phyloP scores from a whole-genome alignment of 345 rosid species.

The Populus nigra region DNA sequence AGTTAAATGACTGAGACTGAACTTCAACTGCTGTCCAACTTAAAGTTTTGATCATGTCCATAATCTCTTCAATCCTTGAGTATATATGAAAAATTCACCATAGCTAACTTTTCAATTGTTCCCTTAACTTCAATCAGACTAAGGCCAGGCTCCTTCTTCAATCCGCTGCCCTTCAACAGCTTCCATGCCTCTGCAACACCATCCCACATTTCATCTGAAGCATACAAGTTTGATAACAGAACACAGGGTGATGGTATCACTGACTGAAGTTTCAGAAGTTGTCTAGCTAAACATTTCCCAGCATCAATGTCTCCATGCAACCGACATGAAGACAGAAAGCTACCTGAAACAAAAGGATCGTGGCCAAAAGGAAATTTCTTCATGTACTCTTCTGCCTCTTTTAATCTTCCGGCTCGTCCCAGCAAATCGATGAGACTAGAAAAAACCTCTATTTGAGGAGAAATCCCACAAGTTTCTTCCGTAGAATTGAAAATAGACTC shows the following conservation, averaged over 20 bases:
- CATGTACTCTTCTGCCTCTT: slow-evolving; percentile 45
- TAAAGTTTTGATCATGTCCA: slow-evolving; percentile 30
- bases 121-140: slow-evolving; percentile 55
- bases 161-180: slow-evolving; percentile 51
- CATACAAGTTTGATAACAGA: slow-evolving; percentile 56
- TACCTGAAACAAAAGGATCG: slow-evolving; percentile 52
- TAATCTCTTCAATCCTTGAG: slow-evolving; percentile 42
- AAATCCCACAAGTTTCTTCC: slow-evolving; percentile 43
- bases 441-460: slow-evolving; percentile 55
- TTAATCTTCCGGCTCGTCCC: slow-evolving; percentile 64
- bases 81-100: slow-evolving; percentile 43
- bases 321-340: slow-evolving; percentile 60
- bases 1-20: background rate
- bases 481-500: slow-evolving; percentile 38
- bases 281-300: slow-evolving; percentile 46
- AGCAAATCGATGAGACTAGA: slow-evolving; percentile 60
- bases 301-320: slow-evolving; percentile 42
- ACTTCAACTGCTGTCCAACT: slow-evolving; percentile 28
- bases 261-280: slow-evolving; percentile 45
- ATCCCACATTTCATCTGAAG: slow-evolving; percentile 58
- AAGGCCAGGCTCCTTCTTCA: slow-evolving; percentile 58
- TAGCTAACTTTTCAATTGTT: slow-evolving; percentile 40
- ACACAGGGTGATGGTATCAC: slow-evolving; percentile 53
- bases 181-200: slow-evolving; percentile 53
- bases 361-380: slow-evolving; percentile 36